Evolutionary conservation across 164 flowering plant genomes (phyloP).

Genomic region (Buxus sempervirens): DNA sequence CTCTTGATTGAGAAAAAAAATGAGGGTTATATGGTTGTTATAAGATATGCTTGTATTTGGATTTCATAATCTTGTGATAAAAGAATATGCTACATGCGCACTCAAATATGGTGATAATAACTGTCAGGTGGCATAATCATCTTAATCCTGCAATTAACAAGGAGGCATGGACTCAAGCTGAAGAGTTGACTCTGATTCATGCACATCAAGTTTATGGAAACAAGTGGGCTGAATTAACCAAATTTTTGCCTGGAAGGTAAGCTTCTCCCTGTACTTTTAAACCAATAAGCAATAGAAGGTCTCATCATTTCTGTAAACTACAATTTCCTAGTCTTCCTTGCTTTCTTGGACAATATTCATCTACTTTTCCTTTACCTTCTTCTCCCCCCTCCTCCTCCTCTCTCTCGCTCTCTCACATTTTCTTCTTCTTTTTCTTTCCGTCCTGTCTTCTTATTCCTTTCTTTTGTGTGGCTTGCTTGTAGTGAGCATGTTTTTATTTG

Average conservation of each 20-base stretch:
- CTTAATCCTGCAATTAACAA: conserved; percentile 90
- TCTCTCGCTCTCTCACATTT: background rate
- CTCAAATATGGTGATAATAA: background rate
- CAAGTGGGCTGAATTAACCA: conserved; percentile 97
- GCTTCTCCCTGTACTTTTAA: background rate
- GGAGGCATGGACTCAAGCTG: conserved; percentile 99
- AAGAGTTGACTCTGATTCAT: conserved; percentile 79
- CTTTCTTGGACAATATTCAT: background rate
- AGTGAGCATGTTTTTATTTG: background rate
- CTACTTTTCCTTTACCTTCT: too few species aligned
- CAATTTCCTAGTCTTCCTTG: background rate
- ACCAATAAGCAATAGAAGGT: background rate
- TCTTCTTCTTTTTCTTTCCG: too few species aligned
- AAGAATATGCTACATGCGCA: background rate
- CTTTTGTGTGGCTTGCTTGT: too few species aligned
- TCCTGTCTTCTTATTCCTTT: too few species aligned
- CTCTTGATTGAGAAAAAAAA: background rate
- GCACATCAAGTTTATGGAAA: conserved; percentile 95
- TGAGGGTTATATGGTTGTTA: background rate
- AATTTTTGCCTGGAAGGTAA: conserved; percentile 94
- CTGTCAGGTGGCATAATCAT: conserved; percentile 96
- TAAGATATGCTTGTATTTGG: background rate
- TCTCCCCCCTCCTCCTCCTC: too few species aligned
- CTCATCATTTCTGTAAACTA: background rate
- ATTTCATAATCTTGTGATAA: background rate